Conservation (phyloP, 1,139 yeast genomes). For the Nematodospora anomalae region DNA sequence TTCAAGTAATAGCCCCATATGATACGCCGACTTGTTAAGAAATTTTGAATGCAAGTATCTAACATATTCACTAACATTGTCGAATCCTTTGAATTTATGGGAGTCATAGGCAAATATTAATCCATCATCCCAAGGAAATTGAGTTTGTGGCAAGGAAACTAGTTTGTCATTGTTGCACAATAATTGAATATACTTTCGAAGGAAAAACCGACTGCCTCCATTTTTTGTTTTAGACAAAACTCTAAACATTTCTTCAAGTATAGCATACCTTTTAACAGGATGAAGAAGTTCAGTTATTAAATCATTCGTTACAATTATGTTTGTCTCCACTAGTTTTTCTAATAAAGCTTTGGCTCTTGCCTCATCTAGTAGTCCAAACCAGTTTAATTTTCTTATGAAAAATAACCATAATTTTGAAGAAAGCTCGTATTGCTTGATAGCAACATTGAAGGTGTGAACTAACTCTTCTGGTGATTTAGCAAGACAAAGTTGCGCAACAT, state of each 20-base stretch:
- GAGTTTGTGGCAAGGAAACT: slow-evolving; percentile 8
- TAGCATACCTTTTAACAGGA: slow-evolving; percentile 22
- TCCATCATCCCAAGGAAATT: slow-evolving; percentile 22
- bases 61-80: slow-evolving; percentile 23
- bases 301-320: slow-evolving; percentile 33
- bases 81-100: slow-evolving; percentile 12
- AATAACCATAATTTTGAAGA: slow-evolving; percentile 38
- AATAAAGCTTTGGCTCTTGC: slow-evolving; percentile 29
- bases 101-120: neutral
- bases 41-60: slow-evolving; percentile 22
- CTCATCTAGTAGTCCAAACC: slow-evolving; percentile 35
- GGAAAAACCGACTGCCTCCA: slow-evolving; percentile 10
- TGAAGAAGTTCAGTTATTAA: slow-evolving; percentile 27
- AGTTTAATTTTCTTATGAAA: slow-evolving; percentile 33
- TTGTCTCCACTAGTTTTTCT: slow-evolving; percentile 24
- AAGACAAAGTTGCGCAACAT: slow-evolving; percentile 27
- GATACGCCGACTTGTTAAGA: slow-evolving; percentile 24
- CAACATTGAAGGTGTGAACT: slow-evolving; percentile 30
- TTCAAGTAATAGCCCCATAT: slow-evolving; percentile 38
- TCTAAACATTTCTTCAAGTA: slow-evolving; percentile 11
- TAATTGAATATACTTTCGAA: slow-evolving; percentile 34
- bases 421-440: slow-evolving; percentile 23
- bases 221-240: neutral
- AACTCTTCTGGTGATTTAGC: slow-evolving; percentile 36
- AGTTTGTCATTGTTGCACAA: slow-evolving; percentile 14